Conservation (phyloP, 805 yeast genomes). For the Pichia sporocuriosa region DNA sequence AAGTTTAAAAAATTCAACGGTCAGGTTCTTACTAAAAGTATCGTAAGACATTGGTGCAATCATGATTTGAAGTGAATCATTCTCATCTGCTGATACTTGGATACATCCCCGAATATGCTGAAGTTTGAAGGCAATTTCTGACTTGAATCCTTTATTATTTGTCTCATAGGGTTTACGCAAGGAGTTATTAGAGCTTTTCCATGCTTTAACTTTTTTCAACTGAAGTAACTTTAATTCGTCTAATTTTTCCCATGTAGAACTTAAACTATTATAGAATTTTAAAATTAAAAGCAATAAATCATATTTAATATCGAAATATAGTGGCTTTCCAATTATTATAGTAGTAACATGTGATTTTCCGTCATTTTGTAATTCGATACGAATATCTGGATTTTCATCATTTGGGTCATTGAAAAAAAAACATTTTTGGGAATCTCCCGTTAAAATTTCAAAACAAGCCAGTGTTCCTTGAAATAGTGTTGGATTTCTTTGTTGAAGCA, state of each 20-base stretch:
- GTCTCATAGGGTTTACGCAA: not conserved
- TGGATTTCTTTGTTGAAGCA: conserved; percentile 38
- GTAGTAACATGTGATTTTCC: conserved; percentile 29
- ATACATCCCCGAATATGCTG: not conserved
- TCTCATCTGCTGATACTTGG: not conserved
- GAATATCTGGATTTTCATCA: conserved; percentile 38
- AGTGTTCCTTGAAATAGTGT: conserved; percentile 43
- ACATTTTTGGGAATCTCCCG: conserved; percentile 15
- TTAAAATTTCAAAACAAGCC: conserved; percentile 27
- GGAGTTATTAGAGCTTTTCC: not conserved
- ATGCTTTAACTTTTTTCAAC: not conserved
- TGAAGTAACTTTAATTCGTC: not conserved
- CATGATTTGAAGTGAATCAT: not conserved
- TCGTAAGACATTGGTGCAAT: conserved; percentile 2
- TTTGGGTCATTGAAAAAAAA: conserved; percentile 24
- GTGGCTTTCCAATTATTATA: conserved; percentile 38
- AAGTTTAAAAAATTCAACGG: conserved; percentile 1
- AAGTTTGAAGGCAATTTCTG: not conserved
- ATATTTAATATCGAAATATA: conserved; percentile 20
- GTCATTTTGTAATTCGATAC: conserved; percentile 41
- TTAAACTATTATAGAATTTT: conserved; percentile 10
- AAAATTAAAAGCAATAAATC: conserved; percentile 7
- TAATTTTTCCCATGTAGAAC: conserved; percentile 14
- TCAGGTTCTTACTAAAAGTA: not conserved
- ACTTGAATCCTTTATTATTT: not conserved